Evolutionary conservation across 2,329 filamentous ascomycete species (phyloP).

Genomic region (Waltergamsia citrina): DNA sequence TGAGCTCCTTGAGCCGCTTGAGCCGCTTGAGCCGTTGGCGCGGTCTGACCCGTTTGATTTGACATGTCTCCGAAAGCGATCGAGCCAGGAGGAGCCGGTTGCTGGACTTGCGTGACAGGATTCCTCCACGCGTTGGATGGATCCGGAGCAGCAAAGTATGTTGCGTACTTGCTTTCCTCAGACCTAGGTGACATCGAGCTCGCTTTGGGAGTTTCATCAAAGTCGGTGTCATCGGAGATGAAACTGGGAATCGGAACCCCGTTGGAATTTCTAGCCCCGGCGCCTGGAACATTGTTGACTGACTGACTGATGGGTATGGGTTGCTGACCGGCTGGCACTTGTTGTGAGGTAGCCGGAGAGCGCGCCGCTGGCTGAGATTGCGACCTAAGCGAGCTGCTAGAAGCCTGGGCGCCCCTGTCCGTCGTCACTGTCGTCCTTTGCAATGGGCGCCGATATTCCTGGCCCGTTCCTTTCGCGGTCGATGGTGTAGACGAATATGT

Average conservation of each 20-base stretch:
- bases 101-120: no score
- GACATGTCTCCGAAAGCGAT: slow-evolving; percentile 39
- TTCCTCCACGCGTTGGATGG: no score
- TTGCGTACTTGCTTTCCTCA: slow-evolving; percentile 28
- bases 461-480: slow-evolving; percentile 25
- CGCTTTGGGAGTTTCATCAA: slow-evolving; percentile 32
- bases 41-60: no score
- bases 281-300: slow-evolving; percentile 23
- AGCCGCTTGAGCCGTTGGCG: no score
- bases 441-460: slow-evolving; percentile 48
- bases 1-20: no score
- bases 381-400: slow-evolving; percentile 49
- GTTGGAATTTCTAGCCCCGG: slow-evolving; percentile 31
- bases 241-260: slow-evolving; percentile 45
- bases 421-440: slow-evolving; percentile 42
- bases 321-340: neutral
- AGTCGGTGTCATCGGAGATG: slow-evolving; percentile 42
- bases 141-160: slow-evolving; percentile 15
- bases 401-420: slow-evolving; percentile 34
- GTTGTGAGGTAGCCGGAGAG: slow-evolving; percentile 19
- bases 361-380: slow-evolving; percentile 58
- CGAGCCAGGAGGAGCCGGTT: no score
- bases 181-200: slow-evolving; percentile 35
- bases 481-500: slow-evolving; percentile 50
- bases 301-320: slow-evolving; percentile 14